A percentile compares a stretch with the other conserved stretches of the same genome.
Conservation (phyloP, 352 stramenopile species). For the Chrysophaeum taylorii region DNA sequence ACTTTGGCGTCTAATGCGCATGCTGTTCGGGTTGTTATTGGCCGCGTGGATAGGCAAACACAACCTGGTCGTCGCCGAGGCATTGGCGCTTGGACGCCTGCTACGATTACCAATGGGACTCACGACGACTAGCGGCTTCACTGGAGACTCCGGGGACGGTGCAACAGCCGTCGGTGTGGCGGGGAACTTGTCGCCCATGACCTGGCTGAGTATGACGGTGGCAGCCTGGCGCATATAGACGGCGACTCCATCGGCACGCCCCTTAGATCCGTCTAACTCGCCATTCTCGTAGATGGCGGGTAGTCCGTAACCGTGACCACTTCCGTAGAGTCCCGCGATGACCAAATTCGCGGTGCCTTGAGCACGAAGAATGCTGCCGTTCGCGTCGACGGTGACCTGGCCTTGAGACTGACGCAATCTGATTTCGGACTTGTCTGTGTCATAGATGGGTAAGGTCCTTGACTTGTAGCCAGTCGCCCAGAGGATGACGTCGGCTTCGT, state of each 20-base stretch:
- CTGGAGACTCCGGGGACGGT: no score
- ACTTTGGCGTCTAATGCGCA: no score
- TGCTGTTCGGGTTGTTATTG: no score
- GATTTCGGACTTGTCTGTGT: conserved; percentile 18
- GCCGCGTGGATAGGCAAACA: no score
- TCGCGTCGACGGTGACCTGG: conserved; percentile 54
- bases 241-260: conserved; percentile 58
- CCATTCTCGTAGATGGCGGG: conserved; percentile 63
- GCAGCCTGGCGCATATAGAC: conserved; percentile 50
- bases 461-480: conserved; percentile 66
- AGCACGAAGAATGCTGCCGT: conserved; percentile 33
- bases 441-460: conserved; percentile 38
- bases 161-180: no score
- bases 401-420: conserved; percentile 41
- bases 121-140: no score
- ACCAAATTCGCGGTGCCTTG: not conserved
- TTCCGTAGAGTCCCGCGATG: conserved; percentile 45
- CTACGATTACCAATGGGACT: no score
- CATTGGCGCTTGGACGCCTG: no score
- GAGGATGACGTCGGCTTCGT: conserved; percentile 56
- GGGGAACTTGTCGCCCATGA: conserved; percentile 19
- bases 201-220: conserved; percentile 15
- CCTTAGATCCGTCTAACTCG: conserved; percentile 37
- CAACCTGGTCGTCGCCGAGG: no score
- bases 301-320: conserved; percentile 64